Conservation (phyloP, 805 yeast species). For the Candida arabinofermentans region DNA sequence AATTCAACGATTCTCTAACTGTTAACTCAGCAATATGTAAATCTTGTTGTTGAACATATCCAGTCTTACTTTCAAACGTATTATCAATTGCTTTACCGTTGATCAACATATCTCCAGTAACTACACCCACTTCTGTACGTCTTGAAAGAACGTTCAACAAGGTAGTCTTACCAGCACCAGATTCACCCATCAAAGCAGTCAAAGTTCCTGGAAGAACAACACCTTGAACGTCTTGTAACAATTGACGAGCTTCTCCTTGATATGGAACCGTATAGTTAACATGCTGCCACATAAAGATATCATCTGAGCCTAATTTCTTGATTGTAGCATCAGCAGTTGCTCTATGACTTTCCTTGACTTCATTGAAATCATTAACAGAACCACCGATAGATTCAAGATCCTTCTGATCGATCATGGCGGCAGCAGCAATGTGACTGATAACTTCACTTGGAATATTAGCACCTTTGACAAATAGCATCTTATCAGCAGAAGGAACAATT, state of each 20-base stretch:
- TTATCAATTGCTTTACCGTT: conserved; percentile 45
- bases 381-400: conserved; percentile 30
- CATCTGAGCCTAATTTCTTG: conserved; percentile 35
- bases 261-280: conserved; percentile 52
- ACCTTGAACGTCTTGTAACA: conserved; percentile 41
- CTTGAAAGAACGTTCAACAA: conserved; percentile 48
- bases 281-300: conserved; percentile 57
- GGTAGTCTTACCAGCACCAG: conserved; percentile 63
- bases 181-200: conserved; percentile 60
- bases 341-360: conserved; percentile 14
- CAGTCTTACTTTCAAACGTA: conserved; percentile 48
- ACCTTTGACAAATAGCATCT: conserved; percentile 27
- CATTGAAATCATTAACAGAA: conserved; percentile 6
- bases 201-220: conserved; percentile 48
- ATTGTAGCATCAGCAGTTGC: conserved; percentile 9
- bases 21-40: conserved; percentile 45
- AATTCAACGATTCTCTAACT: conserved; percentile 44
- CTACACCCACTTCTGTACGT: conserved; percentile 45
- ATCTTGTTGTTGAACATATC: conserved; percentile 55
- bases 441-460: conserved; percentile 19
- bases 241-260: conserved; percentile 33
- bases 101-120: conserved; percentile 52
- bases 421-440: neutral
- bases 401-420: neutral
- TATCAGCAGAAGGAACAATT: conserved; percentile 28